These are phyloP conservation scores for Rutstroemia sp. DNA, from an alignment of 2,329 filamentous ascomycete genomes.

Conservation along the genomic window DNA sequence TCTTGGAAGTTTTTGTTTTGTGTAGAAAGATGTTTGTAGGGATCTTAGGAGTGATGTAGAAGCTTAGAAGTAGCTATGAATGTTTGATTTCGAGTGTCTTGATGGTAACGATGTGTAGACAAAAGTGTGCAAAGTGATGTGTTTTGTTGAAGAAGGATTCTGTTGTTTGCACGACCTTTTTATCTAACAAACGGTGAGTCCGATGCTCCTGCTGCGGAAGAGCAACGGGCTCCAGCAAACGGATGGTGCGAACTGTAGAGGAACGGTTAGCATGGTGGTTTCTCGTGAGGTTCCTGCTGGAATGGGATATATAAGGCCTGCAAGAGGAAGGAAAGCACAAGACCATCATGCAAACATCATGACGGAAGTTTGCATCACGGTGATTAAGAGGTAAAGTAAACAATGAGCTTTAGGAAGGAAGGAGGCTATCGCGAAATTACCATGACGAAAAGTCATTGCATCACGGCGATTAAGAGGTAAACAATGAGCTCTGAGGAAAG, in stretches of 20 bases:
- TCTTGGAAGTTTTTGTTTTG: constrained; percentile 8
- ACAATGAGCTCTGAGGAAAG: neutral
- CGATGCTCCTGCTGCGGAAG: constrained; percentile 78
- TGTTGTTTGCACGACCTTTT: constrained; percentile 26
- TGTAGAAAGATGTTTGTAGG: neutral
- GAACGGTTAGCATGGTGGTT: neutral
- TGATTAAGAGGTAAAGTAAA: too few relatives aligned
- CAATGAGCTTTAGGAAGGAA: neutral
- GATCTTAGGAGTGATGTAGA: constrained; percentile 8
- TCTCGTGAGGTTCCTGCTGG: neutral
- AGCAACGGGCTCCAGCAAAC: constrained; percentile 93
- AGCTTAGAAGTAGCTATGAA: constrained; percentile 13
- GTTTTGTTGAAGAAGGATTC: constrained; percentile 7
- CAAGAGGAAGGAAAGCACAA: neutral
- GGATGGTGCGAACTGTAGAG: constrained; percentile 74
- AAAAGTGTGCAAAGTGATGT: constrained; percentile 8
- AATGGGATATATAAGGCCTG: neutral
- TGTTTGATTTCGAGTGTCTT: constrained; percentile 18
- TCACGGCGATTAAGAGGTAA: neutral
- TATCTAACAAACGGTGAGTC: constrained; percentile 54
- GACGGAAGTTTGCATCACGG: too few relatives aligned
- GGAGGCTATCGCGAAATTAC: neutral
- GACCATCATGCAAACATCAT: too few relatives aligned
- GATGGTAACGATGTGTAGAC: constrained; percentile 4
- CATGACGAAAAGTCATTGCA: neutral